Evolutionary conservation across 1,139 yeast species (phyloP).

Genomic region (Taphrina flavorubra): DNA sequence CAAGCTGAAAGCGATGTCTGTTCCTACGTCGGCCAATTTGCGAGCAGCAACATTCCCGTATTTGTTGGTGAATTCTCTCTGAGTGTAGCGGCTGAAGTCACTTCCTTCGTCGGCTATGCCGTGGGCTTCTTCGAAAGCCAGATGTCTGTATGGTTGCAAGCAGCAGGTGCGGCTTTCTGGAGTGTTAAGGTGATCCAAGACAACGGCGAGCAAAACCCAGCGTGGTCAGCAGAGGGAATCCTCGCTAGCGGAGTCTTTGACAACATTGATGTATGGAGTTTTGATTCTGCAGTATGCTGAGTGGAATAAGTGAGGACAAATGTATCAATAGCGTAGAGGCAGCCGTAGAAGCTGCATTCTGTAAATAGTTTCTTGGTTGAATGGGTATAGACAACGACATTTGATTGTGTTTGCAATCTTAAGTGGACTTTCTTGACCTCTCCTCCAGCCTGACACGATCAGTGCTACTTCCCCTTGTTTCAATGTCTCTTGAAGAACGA

Average conservation of each 20-base stretch:
- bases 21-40: constrained; percentile 60
- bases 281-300: constrained; percentile 1
- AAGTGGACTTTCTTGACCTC: neutral
- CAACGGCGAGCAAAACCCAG: constrained; percentile 22
- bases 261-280: constrained; percentile 10
- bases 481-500: constrained; percentile 16
- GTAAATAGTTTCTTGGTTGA: neutral
- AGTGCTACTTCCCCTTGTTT: constrained; percentile 35
- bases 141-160: constrained; percentile 31
- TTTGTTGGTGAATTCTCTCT: constrained; percentile 93
- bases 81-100: constrained; percentile 76
- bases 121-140: constrained; percentile 27
- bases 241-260: constrained; percentile 23
- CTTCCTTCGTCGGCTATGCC: constrained; percentile 59
- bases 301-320: no score
- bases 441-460: constrained; percentile 37
- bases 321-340: no score
- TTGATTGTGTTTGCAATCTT: neutral
- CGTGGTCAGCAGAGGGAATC: constrained; percentile 26
- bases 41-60: constrained; percentile 62
- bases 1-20: constrained; percentile 71
- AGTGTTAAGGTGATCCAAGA: constrained; percentile 24
- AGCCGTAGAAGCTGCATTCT: neutral
- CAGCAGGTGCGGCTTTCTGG: constrained; percentile 39
- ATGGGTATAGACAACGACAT: neutral